Evolutionary conservation across 2,329 filamentous ascomycete genomes (phyloP).

Genomic region (Cordyceps militaris): DNA sequence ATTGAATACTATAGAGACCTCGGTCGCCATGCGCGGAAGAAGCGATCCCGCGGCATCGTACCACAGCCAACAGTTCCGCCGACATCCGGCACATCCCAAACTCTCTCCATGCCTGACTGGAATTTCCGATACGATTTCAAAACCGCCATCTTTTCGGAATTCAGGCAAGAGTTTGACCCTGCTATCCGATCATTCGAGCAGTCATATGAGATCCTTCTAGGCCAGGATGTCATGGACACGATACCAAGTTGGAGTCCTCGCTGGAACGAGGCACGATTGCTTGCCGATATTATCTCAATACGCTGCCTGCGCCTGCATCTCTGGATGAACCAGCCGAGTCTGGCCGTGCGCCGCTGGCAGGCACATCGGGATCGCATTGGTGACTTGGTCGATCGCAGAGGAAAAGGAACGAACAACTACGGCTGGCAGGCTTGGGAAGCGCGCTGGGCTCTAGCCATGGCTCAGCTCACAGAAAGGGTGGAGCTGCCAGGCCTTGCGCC

Average conservation of each 20-base stretch:
- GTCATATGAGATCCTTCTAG: constrained; percentile 77
- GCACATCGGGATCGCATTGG: constrained; percentile 66
- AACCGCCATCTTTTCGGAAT: constrained; percentile 82
- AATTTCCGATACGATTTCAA: constrained; percentile 95
- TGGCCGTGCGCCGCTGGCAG: constrained; percentile 74
- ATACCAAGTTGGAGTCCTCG: constrained; percentile 85
- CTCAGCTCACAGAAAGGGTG: constrained; percentile 49
- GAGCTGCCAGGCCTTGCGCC: constrained; percentile 44
- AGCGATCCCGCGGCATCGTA: constrained; percentile 70
- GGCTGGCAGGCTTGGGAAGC: constrained; percentile 93
- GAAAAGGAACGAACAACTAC: constrained; percentile 81
- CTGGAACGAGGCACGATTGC: constrained; percentile 86
- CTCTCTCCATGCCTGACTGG: constrained; percentile 80
- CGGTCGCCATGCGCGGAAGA: constrained; percentile 84
- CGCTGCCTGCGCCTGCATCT: constrained; percentile 76
- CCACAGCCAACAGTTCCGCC: constrained; percentile 78
- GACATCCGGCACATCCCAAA: constrained; percentile 76
- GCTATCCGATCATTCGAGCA: constrained; percentile 80
- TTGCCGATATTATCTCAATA: constrained; percentile 75
- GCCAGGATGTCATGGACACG: constrained; percentile 76
- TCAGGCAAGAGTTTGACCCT: constrained; percentile 84
- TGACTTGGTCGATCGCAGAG: constrained; percentile 73
- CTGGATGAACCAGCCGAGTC: constrained; percentile 70
- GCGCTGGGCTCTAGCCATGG: constrained; percentile 59
- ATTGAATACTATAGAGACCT: constrained; percentile 91